Percentiles rank a stretch among this genome's conserved stretches.
Evolutionary conservation across 208 protist genomes (phyloP).

Genomic region (Wallacemonas rigidus): DNA sequence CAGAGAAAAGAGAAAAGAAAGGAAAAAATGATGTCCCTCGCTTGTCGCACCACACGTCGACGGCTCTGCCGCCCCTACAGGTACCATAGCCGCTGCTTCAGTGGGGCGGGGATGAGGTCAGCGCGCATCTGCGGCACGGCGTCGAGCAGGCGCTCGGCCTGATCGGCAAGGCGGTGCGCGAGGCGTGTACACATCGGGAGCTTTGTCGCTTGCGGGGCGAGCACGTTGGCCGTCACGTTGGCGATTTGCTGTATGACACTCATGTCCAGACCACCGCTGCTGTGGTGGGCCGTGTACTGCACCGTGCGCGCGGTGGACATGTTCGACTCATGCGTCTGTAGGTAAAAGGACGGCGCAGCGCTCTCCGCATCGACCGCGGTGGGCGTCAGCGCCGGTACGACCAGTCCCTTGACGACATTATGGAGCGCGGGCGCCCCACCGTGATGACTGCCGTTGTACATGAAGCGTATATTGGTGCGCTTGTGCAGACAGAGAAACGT

Average conservation of each 20-base stretch:
- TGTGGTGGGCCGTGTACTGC: constrained; percentile 79
- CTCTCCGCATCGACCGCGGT: constrained; percentile 42
- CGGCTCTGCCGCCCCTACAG: constrained; percentile 33
- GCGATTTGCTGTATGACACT: constrained; percentile 80
- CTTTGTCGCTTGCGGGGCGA: constrained; percentile 81
- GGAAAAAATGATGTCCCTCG: not conserved
- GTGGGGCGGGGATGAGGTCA: constrained; percentile 78
- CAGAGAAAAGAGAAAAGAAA: constrained; percentile 22
- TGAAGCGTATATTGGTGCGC: constrained; percentile 87
- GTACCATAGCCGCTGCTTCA: constrained; percentile 82
- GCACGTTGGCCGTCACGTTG: constrained; percentile 71
- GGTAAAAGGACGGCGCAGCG: constrained; percentile 72
- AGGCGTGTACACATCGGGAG: constrained; percentile 89
- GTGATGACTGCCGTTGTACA: constrained; percentile 37
- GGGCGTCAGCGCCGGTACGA: constrained; percentile 72
- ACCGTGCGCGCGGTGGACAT: constrained; percentile 87
- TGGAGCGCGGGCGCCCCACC: constrained; percentile 15
- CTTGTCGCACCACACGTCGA: too few species aligned
- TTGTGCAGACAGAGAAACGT: constrained; percentile 93
- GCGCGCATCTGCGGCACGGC: constrained; percentile 65
- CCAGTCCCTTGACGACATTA: constrained; percentile 77
- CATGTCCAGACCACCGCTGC: constrained; percentile 69
- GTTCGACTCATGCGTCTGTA: constrained; percentile 85
- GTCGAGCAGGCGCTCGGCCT: constrained; percentile 75
- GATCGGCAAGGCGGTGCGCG: constrained; percentile 76